Conservation (phyloP, 2,329 filamentous ascomycete genomes). For the Paecilomyces sp. region DNA sequence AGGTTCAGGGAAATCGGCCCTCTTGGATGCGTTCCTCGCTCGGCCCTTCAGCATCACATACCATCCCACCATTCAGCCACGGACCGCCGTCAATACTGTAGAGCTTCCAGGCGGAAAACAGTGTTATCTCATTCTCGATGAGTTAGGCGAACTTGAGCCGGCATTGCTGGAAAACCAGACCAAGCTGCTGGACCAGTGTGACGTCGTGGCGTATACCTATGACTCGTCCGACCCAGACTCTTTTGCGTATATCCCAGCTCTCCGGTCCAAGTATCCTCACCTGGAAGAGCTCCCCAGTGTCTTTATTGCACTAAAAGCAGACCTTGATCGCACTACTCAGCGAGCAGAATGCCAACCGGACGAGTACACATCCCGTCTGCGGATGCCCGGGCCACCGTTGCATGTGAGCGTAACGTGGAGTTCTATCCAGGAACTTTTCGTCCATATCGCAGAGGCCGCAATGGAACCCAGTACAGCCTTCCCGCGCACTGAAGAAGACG, state of each 20-base stretch:
- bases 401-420: constrained; percentile 95
- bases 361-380: constrained; percentile 74
- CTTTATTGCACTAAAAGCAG: constrained; percentile 89
- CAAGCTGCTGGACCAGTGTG: constrained; percentile 78
- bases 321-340: constrained; percentile 95
- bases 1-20: constrained; percentile 80
- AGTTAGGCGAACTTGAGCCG: constrained; percentile 90
- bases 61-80: constrained; percentile 89
- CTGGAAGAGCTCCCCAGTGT: constrained; percentile 85
- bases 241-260: constrained; percentile 80
- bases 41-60: constrained; percentile 78
- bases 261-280: constrained; percentile 71
- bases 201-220: constrained; percentile 91
- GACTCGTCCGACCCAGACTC: constrained; percentile 96
- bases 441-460: constrained; percentile 81
- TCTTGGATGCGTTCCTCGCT: constrained; percentile 86
- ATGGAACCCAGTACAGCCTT: constrained; percentile 84
- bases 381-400: constrained; percentile 76
- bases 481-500: constrained; percentile 80
- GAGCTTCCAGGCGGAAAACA: constrained; percentile 94
- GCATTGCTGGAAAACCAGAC: constrained; percentile 87
- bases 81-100: constrained; percentile 90
- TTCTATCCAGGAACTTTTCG: constrained; percentile 89
- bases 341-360: constrained; percentile 85
- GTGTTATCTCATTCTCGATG: constrained; percentile 91